A percentile compares a stretch with the other conserved stretches of the same genome.
phyloP scores from a whole-genome alignment of 768 basidiomycete species.

The Hemileccinum impolitum region DNA sequence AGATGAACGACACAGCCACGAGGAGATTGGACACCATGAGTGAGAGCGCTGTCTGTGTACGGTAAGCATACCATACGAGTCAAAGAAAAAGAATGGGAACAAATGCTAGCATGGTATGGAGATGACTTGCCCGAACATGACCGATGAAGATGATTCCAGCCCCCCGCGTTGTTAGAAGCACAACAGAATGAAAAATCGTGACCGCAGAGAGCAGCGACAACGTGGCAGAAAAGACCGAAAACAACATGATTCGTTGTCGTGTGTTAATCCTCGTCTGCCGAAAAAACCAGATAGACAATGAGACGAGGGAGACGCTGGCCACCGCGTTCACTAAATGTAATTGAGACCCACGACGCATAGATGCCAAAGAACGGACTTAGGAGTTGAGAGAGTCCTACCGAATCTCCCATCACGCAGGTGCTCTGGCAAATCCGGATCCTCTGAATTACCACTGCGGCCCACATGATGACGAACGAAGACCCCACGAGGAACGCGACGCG shows the following conservation, averaged over 20 bases:
- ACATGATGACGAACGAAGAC: slow-evolving; percentile 22
- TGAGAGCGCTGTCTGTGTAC: slow-evolving; percentile 18
- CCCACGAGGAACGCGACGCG: slow-evolving; percentile 6
- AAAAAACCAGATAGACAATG: slow-evolving; percentile 14
- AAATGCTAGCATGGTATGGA: background rate
- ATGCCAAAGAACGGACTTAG: slow-evolving; percentile 15
- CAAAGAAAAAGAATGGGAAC: too few species aligned
- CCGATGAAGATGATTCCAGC: slow-evolving; percentile 13
- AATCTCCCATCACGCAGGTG: background rate
- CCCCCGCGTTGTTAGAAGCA: slow-evolving; percentile 1
- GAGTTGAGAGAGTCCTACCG: slow-evolving; percentile 17
- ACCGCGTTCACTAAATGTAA: slow-evolving; percentile 15
- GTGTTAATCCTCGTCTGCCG: slow-evolving; percentile 1
- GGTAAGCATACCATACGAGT: background rate
- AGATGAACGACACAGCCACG: slow-evolving; percentile 23
- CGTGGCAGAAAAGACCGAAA: slow-evolving; percentile 16
- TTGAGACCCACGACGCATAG: background rate
- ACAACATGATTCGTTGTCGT: slow-evolving; percentile 17
- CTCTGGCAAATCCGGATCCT: slow-evolving; percentile 7
- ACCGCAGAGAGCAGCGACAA: slow-evolving; percentile 17
- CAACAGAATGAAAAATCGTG: slow-evolving; percentile 15
- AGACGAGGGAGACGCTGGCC: slow-evolving; percentile 19
- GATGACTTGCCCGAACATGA: slow-evolving; percentile 21
- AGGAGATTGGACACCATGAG: slow-evolving; percentile 26
- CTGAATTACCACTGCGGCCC: slow-evolving; percentile 18